Evolutionary conservation across 2,329 filamentous ascomycete genomes (phyloP).

Genomic region (Aspergillus oerlinghausenensis): DNA sequence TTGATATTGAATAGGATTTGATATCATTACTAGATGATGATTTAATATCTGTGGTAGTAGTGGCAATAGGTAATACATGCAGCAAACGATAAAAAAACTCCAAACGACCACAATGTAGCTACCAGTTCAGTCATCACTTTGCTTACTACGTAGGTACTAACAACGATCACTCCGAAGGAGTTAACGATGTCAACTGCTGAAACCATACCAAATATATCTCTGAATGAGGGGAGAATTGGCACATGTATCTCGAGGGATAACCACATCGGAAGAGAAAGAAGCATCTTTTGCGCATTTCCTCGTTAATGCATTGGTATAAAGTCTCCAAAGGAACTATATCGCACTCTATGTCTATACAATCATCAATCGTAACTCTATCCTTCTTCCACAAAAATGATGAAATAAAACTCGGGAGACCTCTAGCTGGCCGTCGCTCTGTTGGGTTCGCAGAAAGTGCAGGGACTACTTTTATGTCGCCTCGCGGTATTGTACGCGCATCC

Average conservation of each 20-base stretch:
- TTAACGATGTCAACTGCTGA: no score
- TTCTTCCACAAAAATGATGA: neutral
- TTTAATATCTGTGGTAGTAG: no score
- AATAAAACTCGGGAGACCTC: neutral
- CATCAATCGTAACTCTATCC: neutral
- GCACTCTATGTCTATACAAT: neutral
- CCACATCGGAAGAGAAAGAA: neutral
- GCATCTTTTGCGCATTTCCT: neutral
- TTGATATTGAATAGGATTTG: no score
- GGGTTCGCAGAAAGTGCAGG: neutral
- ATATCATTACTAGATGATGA: no score
- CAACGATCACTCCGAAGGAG: no score
- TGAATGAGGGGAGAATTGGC: no score
- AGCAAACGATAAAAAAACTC: no score
- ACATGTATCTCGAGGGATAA: neutral
- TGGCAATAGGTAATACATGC: no score
- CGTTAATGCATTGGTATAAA: neutral
- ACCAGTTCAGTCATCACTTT: neutral
- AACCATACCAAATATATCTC: no score
- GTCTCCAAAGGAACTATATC: neutral
- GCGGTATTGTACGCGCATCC: neutral
- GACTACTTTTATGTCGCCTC: neutral
- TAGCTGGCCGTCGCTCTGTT: neutral
- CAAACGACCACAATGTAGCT: no score
- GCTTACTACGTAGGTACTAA: no score